Evolutionary conservation across 148 eudicot genomes (phyloP).

Genomic region (Persicaria maculosa): DNA sequence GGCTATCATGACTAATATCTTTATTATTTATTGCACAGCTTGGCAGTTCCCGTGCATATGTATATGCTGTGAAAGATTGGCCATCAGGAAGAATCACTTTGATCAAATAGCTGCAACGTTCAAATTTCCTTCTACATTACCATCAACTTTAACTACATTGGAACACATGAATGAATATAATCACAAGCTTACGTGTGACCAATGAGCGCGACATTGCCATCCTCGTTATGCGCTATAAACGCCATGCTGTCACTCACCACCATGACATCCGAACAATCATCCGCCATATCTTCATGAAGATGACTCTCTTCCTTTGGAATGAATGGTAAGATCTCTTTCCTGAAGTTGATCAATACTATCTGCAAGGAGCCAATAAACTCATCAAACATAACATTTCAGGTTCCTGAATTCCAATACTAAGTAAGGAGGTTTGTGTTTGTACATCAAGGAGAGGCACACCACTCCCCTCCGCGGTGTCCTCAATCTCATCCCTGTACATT

Average conservation of each 20-base stretch:
- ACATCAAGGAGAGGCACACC: slow-evolving; percentile 57
- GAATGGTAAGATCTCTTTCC: slow-evolving; percentile 82
- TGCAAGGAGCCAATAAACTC: slow-evolving; percentile 19
- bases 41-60: slow-evolving; percentile 92
- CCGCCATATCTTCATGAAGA: slow-evolving; percentile 31
- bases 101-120: slow-evolving; percentile 56
- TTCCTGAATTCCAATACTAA: not conserved
- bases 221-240: slow-evolving; percentile 81
- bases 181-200: slow-evolving; percentile 61
- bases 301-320: slow-evolving; percentile 30
- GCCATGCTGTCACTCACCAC: slow-evolving; percentile 60
- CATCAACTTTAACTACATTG: not conserved
- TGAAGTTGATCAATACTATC: slow-evolving; percentile 76
- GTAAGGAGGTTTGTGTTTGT: slow-evolving; percentile 6
- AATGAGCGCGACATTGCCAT: slow-evolving; percentile 73
- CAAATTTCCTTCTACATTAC: not conserved
- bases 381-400: not conserved
- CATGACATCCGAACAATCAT: slow-evolving; percentile 80
- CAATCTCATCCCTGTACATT: slow-evolving; percentile 66
- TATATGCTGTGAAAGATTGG: slow-evolving; percentile 63
- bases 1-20: too few relatives aligned
- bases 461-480: slow-evolving; percentile 69
- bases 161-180: not conserved
- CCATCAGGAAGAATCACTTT: slow-evolving; percentile 51
- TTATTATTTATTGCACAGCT: too few relatives aligned